Evolutionary conservation across 768 basidiomycete genomes (phyloP).

Genomic region (Leccinum arenicola): DNA sequence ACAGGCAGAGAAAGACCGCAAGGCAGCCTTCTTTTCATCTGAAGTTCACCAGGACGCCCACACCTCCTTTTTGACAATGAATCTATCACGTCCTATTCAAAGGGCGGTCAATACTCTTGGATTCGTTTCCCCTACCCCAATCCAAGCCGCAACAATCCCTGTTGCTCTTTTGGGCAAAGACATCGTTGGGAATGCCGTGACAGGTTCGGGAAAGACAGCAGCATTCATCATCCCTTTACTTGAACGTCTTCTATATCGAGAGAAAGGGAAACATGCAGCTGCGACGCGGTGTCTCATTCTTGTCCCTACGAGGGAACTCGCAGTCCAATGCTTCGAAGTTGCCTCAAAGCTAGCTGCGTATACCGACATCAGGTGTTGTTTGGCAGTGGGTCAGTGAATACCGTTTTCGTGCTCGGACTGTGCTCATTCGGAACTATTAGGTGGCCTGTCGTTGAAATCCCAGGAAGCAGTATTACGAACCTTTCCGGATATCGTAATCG

Average conservation of each 20-base stretch:
- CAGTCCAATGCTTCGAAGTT: slow-evolving; percentile 94
- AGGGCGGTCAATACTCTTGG: slow-evolving; percentile 84
- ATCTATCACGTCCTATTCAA: slow-evolving; percentile 90
- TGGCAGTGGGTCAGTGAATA: slow-evolving; percentile 76
- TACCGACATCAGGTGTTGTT: slow-evolving; percentile 87
- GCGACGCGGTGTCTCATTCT: slow-evolving; percentile 89
- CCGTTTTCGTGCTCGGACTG: background rate
- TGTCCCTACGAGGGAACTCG: slow-evolving; percentile 93
- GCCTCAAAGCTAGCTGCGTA: slow-evolving; percentile 80
- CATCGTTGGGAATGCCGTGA: slow-evolving; percentile 92
- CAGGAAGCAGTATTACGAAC: slow-evolving; percentile 85
- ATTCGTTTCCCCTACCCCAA: slow-evolving; percentile 88
- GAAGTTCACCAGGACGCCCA: slow-evolving; percentile 52
- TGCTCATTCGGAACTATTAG: slow-evolving; percentile 36
- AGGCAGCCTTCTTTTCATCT: slow-evolving; percentile 85
- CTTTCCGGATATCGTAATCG: slow-evolving; percentile 91
- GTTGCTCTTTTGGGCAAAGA: slow-evolving; percentile 94
- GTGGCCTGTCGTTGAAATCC: slow-evolving; percentile 89
- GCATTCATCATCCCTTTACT: slow-evolving; percentile 95
- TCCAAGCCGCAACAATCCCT: slow-evolving; percentile 92
- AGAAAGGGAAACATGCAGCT: slow-evolving; percentile 82
- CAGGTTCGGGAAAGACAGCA: slow-evolving; percentile 97
- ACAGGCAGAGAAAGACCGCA: slow-evolving; percentile 60
- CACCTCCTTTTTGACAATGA: slow-evolving; percentile 87
- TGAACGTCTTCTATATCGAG: slow-evolving; percentile 89